These are phyloP conservation scores for Carex parvula DNA, from an alignment of 176 grass and related monocot species.

Conservation along the genomic window DNA sequence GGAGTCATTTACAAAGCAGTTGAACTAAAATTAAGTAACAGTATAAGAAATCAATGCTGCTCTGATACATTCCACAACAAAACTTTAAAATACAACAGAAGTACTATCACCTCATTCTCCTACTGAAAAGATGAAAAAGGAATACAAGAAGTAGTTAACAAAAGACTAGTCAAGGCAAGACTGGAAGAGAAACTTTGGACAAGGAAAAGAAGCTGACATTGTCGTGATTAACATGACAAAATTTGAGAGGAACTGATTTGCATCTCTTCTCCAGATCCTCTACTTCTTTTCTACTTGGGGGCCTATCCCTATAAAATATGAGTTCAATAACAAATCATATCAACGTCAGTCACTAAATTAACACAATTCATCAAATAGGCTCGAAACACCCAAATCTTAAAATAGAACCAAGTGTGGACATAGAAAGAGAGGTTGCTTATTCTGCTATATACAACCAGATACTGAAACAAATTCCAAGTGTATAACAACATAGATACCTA, in stretches of 20 bases:
- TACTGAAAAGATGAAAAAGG: neutral
- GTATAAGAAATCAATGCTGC: neutral
- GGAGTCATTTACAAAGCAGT: neutral
- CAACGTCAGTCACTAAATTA: neutral
- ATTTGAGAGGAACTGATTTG: slow-evolving; percentile 35
- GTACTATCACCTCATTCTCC: neutral
- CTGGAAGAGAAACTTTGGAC: slow-evolving; percentile 26
- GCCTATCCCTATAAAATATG: slow-evolving; percentile 20
- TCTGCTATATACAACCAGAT: neutral
- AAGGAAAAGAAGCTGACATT: slow-evolving; percentile 51
- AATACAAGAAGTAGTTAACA: neutral
- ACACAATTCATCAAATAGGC: neutral
- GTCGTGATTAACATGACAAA: slow-evolving; percentile 36
- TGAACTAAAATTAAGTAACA: neutral
- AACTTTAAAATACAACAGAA: neutral
- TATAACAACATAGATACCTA: neutral
- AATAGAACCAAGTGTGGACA: neutral
- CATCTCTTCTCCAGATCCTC: slow-evolving; percentile 32
- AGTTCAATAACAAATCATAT: neutral
- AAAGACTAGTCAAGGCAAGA: slow-evolving; percentile 32
- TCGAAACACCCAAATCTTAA: neutral
- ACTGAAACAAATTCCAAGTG: neutral
- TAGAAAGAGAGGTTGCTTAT: neutral
- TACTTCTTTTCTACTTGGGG: slow-evolving; percentile 33
- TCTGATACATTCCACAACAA: neutral